Evolutionary conservation across 179 eudicot genomes (phyloP).

Genomic region (Gypsophila paniculata): DNA sequence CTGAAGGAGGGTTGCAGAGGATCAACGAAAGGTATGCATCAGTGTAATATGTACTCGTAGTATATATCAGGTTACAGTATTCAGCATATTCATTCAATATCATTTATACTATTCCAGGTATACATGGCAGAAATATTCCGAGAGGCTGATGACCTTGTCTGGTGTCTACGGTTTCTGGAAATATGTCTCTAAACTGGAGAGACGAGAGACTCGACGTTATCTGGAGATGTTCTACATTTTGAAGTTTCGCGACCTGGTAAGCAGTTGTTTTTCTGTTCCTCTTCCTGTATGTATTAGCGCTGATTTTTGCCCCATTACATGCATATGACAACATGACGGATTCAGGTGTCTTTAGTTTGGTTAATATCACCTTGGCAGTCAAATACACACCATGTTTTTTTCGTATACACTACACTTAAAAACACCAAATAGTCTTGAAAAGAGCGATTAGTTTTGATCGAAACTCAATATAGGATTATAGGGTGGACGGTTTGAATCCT

Average conservation of each 20-base stretch:
- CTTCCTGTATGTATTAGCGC: not conserved
- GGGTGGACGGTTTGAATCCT: not conserved
- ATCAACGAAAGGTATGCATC: constrained; percentile 36
- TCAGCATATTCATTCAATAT: not conserved
- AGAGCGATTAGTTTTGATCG: no score
- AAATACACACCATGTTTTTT: no score
- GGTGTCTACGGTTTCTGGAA: constrained; percentile 60
- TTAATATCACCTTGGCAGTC: not conserved
- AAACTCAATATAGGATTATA: not conserved
- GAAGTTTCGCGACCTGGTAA: constrained; percentile 20
- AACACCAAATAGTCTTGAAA: no score
- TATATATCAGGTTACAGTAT: not conserved
- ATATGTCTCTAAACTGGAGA: constrained; percentile 47
- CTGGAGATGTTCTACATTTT: constrained; percentile 49
- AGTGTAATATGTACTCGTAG: not conserved
- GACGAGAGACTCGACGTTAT: constrained; percentile 41
- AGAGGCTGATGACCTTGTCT: constrained; percentile 47
- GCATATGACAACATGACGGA: not conserved
- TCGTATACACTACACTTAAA: no score
- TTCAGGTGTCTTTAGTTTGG: not conserved
- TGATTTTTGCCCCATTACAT: not conserved
- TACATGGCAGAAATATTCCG: constrained; percentile 60
- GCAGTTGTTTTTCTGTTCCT: not conserved
- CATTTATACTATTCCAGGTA: constrained; percentile 33
- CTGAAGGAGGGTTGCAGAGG: constrained; percentile 35